Base-by-base conservation (phyloP, 2,329 filamentous ascomycete species). In the Sporothrix schenckii region DNA sequence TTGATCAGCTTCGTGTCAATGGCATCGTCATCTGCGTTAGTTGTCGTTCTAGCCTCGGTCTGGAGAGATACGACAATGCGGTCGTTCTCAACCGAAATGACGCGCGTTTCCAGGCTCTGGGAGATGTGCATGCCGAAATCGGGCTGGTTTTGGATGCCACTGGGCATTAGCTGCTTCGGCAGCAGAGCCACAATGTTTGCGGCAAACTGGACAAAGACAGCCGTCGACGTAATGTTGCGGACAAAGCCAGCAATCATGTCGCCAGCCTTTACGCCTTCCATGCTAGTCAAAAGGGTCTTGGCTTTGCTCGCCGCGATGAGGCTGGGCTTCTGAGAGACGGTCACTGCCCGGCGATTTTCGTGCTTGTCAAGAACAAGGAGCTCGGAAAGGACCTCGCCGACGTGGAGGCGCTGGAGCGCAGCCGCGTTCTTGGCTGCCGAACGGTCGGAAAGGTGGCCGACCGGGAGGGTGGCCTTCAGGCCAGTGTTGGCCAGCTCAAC, bases 351-450 rank as follows among this genome's bases (percentile, higher is more conserved):
- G 69, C 92, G 92, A 72, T 89, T 87, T 73, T 93, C 89, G 72
- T 93, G 87, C 79, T 97, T 97, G 75, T 93, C 89, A n/a, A 99
- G 81, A 16, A 98, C 88, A 50, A 96, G 83, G n/a, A 99, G 83
- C 68, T 95, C 90, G 21, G 89, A 87, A 60, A 99, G 81, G 34
- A 88, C 91, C 80, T 97, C 93, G 2, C 94, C 94, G 65, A 96
- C 91, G 68, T 91, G 86, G 68, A 98, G 90, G 74, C 91, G 92
- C 79, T 93, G 93, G 76, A 95, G 82, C 0, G 91, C 88, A 24
- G 91, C 90, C 72, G 88, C 85, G 74, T 90, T 92, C 81, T 96
- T 97, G 74, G 91, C 89, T 34, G 85, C 81, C 1, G 93, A 93
- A 67, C 93, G 93, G 80, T 99, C 95, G 1, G 91, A 90, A 39